Base-by-base conservation (phyloP, 129 eudicot genomes). In the Flaveria brownii region DNA sequence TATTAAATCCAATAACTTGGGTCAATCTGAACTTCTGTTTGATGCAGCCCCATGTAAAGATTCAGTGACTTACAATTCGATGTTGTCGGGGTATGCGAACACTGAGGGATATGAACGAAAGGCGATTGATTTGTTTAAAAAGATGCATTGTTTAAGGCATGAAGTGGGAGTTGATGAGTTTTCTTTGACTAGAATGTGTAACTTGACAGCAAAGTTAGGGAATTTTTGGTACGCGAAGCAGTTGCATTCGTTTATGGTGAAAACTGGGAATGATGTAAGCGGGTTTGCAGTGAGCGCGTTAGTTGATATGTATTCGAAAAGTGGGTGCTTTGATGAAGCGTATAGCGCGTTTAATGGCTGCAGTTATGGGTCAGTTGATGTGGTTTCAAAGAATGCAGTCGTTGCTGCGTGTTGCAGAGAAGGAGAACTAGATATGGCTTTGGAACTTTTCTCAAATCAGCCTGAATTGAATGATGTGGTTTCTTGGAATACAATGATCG, bases 371-470 rank as follows among this genome's bases (percentile, higher is more conserved):
- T 70, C 72, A 12, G 71, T 84, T 39, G 99, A 91, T 67, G 80
- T 78, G 68, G 96, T 87, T 49, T 87, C 95, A 1, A 94, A 89
- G 78, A 94, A 94, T 70, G 96, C 97, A 3, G 82, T 83, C 71
- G 81, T 94, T n/a, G 99, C 97, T 14, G 97, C 99, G 65, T 94
- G 97, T 78, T 88, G 85, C 39, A 89, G 97, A 56, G 92, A 89
- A 78, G 96, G 96, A 33, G 79, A 84, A 36, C 45, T 91, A 50
- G 86, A 87, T n/a, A 74, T 80, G 81, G 97, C 97, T 0, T 12
- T 68, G 69, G 69, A 87, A 47, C 16, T 91, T 8, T 94, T 94
- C 79, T 70, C 62, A 73, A 73, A 18, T 26, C 65, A 84, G 3
- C 77, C 84, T 1, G 96, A 83, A 82, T 84, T 87, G 20, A 87